Evolutionary conservation across 1,284 basidiomycete genomes (phyloP).

Genomic region (Leucoagaricus sp.): DNA sequence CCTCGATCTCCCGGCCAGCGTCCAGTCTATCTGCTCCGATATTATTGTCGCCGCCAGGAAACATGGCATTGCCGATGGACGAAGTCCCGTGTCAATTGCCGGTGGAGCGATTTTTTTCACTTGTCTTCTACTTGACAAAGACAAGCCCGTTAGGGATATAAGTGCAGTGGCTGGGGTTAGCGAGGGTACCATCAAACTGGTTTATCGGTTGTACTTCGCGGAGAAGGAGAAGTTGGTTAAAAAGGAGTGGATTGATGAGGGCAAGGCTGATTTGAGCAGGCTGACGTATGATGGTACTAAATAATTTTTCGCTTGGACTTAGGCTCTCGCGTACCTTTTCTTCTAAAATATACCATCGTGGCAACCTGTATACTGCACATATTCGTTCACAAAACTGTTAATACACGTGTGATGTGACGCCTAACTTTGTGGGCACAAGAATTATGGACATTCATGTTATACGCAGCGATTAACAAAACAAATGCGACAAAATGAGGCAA

Average conservation of each 20-base stretch:
- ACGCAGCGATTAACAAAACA: background rate
- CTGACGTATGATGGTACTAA: conserved; percentile 40
- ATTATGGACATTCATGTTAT: background rate
- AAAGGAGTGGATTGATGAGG: conserved; percentile 79
- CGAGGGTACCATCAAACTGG: conserved; percentile 93
- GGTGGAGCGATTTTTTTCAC: conserved; percentile 96
- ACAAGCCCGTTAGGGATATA: conserved; percentile 83
- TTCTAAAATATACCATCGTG: background rate
- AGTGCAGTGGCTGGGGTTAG: conserved; percentile 96
- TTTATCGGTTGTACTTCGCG: conserved; percentile 72
- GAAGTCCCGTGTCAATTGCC: conserved; percentile 95
- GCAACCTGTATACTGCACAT: conserved; percentile 1
- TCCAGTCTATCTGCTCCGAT: conserved; percentile 84
- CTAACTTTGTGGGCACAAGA: too few species aligned
- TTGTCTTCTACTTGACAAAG: conserved; percentile 76
- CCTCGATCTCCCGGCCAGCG: conserved; percentile 81
- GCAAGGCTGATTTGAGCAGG: conserved; percentile 62
- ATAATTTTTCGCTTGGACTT: conserved; percentile 20
- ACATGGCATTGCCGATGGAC: conserved; percentile 87
- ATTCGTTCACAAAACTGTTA: too few species aligned
- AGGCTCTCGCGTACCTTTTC: background rate
- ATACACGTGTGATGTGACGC: too few species aligned
- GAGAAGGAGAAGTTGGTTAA: conserved; percentile 77
- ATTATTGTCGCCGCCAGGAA: conserved; percentile 84
- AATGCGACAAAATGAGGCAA: background rate